Percentiles rank a stretch among this genome's conserved stretches.
phyloP scores from a whole-genome alignment of 1,284 basidiomycete species.

The Melampsora allii-populina region DNA sequence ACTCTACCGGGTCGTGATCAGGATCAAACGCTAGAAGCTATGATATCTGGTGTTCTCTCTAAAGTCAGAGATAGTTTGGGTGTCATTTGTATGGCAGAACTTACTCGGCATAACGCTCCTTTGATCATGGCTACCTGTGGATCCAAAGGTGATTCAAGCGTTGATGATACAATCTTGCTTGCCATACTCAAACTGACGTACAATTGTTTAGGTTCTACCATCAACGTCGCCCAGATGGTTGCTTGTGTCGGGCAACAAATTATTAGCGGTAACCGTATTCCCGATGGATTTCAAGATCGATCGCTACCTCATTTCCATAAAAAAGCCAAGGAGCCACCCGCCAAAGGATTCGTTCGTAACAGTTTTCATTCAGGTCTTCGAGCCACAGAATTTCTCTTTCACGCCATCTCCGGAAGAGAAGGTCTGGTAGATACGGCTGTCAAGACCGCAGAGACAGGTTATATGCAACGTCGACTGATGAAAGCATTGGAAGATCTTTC shows the following conservation, averaged over 20 bases:
- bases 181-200: background rate
- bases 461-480: constrained; percentile 99
- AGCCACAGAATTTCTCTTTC: constrained; percentile 96
- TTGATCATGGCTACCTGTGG: constrained; percentile 99
- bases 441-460: constrained; percentile 72
- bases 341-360: constrained; percentile 97
- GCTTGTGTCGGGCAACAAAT: constrained; percentile 99
- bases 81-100: constrained; percentile 95
- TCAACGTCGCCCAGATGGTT: constrained; percentile 99
- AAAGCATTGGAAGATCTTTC: constrained; percentile 97
- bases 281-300: constrained; percentile 98
- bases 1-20: constrained; percentile 96
- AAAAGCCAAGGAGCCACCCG: constrained; percentile 93
- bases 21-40: constrained; percentile 92
- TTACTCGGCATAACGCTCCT: constrained; percentile 93
- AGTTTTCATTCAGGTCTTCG: constrained; percentile 90
- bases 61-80: constrained; percentile 95
- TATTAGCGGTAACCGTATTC: constrained; percentile 95
- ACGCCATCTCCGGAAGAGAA: constrained; percentile 97
- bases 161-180: background rate
- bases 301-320: constrained; percentile 98
- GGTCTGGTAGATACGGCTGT: constrained; percentile 84
- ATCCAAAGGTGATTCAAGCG: constrained; percentile 66
- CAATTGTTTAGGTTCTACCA: constrained; percentile 66
- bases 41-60: constrained; percentile 88